These are phyloP conservation scores for Thinopyrum obtusiflorum DNA, from an alignment of 202 grass and related monocot genomes.

Conservation along the genomic window DNA sequence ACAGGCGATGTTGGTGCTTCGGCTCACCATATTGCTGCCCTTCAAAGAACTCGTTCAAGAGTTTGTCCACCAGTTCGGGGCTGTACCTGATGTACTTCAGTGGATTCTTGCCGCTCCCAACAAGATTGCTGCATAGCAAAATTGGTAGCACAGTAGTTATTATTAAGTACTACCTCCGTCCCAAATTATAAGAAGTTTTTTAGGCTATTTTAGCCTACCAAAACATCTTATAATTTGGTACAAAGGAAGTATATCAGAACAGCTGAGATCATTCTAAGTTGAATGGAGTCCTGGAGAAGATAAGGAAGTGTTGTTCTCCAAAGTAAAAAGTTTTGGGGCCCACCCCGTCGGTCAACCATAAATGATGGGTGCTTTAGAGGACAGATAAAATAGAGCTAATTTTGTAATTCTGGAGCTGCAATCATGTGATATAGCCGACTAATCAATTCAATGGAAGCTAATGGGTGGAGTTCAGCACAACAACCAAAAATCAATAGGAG, in stretches of 20 bases:
- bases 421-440: not conserved
- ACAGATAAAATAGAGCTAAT: not conserved
- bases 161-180: not conserved
- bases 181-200: too few species aligned
- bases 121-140: slow-evolving; percentile 47
- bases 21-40: slow-evolving; percentile 68
- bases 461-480: not conserved
- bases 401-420: not conserved
- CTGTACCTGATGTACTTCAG: slow-evolving; percentile 73
- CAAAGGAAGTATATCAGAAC: not conserved
- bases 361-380: not conserved
- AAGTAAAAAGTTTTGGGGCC: not conserved
- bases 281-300: not conserved
- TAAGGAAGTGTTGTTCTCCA: not conserved
- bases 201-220: too few species aligned
- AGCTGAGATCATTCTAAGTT: not conserved
- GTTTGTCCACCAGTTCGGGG: slow-evolving; percentile 63
- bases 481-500: not conserved
- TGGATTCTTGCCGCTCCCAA: slow-evolving; percentile 76
- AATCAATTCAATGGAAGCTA: not conserved
- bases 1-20: slow-evolving; percentile 37
- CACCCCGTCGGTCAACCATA: not conserved
- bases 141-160: not conserved
- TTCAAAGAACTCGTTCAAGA: slow-evolving; percentile 71
- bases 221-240: too few species aligned